Percentiles rank a stretch among this genome's conserved stretches.
Conservation (phyloP, 2,329 filamentous ascomycete genomes). For the Pseudogymnoascus sp. region DNA sequence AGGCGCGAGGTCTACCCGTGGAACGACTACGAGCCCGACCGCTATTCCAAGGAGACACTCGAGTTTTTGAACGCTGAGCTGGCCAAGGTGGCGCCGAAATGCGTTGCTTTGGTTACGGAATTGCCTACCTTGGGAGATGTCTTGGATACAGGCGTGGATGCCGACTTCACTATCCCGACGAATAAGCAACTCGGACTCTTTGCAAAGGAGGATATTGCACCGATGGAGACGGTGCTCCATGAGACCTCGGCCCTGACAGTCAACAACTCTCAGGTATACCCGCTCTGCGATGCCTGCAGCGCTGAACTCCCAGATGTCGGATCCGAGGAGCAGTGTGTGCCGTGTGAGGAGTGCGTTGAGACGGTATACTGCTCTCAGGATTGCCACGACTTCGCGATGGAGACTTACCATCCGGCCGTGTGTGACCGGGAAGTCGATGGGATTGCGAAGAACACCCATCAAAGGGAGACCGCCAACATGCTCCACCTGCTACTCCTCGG, state of each 20-base stretch:
- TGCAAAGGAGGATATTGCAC: constrained; percentile 68
- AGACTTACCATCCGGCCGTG: constrained; percentile 55
- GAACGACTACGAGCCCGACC: constrained; percentile 61
- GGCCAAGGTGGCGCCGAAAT: constrained; percentile 64
- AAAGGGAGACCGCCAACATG: constrained; percentile 50
- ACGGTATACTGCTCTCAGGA: constrained; percentile 57
- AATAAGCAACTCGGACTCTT: constrained; percentile 83
- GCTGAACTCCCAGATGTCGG: constrained; percentile 57
- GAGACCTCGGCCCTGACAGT: constrained; percentile 85
- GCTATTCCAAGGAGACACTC: constrained; percentile 62
- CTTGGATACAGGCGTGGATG: constrained; percentile 40
- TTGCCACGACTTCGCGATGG: constrained; percentile 50
- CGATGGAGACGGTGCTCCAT: constrained; percentile 67
- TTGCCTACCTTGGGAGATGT: constrained; percentile 58
- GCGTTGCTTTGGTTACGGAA: constrained; percentile 67
- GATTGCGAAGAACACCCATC: constrained; percentile 56
- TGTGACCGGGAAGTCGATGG: constrained; percentile 60
- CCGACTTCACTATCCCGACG: constrained; percentile 45
- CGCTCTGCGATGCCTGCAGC: constrained; percentile 85
- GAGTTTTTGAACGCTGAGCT: constrained; percentile 64
- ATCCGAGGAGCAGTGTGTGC: constrained; percentile 38
- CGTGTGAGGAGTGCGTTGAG: constrained; percentile 54
- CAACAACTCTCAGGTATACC: constrained; percentile 78
- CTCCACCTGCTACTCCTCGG: constrained; percentile 56
- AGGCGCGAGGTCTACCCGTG: constrained; percentile 64